Evolutionary conservation across 306 rosid species (phyloP).

Genomic region (Albizia julibrissin): DNA sequence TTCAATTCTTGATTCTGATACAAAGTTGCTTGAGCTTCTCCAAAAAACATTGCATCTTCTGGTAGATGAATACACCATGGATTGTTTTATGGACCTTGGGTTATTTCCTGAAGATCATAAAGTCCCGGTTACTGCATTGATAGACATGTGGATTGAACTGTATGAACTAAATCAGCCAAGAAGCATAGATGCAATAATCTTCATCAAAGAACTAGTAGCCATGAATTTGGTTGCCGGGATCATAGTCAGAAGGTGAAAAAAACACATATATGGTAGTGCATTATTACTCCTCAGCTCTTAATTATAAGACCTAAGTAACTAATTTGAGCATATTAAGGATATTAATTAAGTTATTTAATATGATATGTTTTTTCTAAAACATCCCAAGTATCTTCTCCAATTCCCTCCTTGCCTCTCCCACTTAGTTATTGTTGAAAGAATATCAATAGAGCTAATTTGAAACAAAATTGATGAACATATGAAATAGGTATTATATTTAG

Average conservation of each 20-base stretch:
- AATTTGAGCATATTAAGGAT: no score
- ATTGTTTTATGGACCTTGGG: constrained; percentile 12
- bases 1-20: neutral
- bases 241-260: neutral
- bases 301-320: no score
- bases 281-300: neutral
- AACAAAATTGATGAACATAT: no score
- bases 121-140: neutral
- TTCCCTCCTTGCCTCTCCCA: no score
- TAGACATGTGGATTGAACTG: constrained; percentile 35
- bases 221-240: neutral
- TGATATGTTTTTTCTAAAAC: no score
- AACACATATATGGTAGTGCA: no score
- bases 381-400: no score
- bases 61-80: neutral
- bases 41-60: neutral
- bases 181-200: neutral
- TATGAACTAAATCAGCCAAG: constrained; percentile 35
- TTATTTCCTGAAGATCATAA: neutral
- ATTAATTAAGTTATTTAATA: no score
- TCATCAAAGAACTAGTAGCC: neutral
- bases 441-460: no score
- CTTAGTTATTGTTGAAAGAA: no score
- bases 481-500: no score
- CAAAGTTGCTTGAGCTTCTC: neutral